These are phyloP conservation scores for Sarocladium brachiariae DNA, from an alignment of 2,329 filamentous ascomycete genomes.

Conservation along the genomic window DNA sequence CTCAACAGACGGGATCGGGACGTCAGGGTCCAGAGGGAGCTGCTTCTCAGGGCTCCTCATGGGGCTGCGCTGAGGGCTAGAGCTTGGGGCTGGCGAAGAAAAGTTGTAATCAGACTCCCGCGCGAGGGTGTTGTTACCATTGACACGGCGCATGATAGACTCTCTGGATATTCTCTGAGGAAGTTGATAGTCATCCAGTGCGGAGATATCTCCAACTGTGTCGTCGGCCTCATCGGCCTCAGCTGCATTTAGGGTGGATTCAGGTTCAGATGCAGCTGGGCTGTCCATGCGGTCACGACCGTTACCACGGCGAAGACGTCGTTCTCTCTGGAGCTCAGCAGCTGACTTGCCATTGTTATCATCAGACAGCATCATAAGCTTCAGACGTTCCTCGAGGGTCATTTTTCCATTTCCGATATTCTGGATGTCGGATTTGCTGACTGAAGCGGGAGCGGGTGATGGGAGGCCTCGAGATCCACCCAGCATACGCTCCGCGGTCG, in stretches of 20 bases:
- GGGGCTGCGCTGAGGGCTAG: constrained; percentile 47
- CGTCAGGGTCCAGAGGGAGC: constrained; percentile 71
- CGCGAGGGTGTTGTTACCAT: constrained; percentile 53
- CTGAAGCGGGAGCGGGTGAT: constrained; percentile 57
- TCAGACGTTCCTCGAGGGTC: constrained; percentile 78
- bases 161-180: constrained; percentile 83
- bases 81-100: constrained; percentile 53
- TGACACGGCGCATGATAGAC: constrained; percentile 84
- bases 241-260: constrained; percentile 21
- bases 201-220: constrained; percentile 51
- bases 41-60: constrained; percentile 43
- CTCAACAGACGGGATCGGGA: constrained; percentile 84
- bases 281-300: constrained; percentile 43
- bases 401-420: constrained; percentile 69
- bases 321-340: constrained; percentile 60
- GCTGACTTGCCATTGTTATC: constrained; percentile 51
- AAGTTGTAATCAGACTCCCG: constrained; percentile 57
- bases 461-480: constrained; percentile 63
- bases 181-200: constrained; percentile 56
- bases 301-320: constrained; percentile 58
- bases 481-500: constrained; percentile 66
- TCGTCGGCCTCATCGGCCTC: constrained; percentile 50
- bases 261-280: constrained; percentile 30
- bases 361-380: constrained; percentile 81
- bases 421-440: constrained; percentile 71